A percentile compares a stretch with the other conserved stretches of the same genome.
These are phyloP conservation scores for Epichloe sp. DNA, from an alignment of 2,329 filamentous ascomycete genomes.

Conservation along the genomic window DNA sequence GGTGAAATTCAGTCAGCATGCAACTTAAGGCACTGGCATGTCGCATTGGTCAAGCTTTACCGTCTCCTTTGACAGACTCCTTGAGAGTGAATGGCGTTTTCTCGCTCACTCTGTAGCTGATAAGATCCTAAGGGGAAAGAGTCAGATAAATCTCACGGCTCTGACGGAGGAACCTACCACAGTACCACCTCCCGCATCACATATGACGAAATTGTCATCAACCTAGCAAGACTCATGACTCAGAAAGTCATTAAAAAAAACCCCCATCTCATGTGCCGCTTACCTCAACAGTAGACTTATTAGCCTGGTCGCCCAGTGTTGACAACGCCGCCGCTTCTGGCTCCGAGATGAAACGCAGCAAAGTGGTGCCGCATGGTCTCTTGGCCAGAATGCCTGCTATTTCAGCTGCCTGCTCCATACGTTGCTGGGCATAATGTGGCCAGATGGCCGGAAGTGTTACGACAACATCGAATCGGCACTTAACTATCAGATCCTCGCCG, in stretches of 20 bases:
- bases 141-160: neutral
- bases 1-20: neutral
- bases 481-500: conserved; percentile 11
- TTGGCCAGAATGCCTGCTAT: conserved; percentile 23
- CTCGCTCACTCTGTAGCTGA: conserved; percentile 21
- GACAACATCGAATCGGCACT: conserved; percentile 21
- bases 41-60: conserved; percentile 9
- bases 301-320: conserved; percentile 16
- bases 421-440: conserved; percentile 22
- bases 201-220: conserved; percentile 17
- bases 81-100: conserved; percentile 16
- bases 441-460: conserved; percentile 34
- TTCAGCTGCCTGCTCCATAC: conserved; percentile 23
- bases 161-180: conserved; percentile 14
- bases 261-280: neutral
- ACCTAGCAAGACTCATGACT: neutral
- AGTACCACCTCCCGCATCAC: conserved; percentile 25
- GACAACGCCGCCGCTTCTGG: conserved; percentile 32
- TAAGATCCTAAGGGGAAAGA: conserved; percentile 21
- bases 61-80: conserved; percentile 26
- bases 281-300: conserved; percentile 12
- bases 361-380: conserved; percentile 16
- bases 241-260: neutral
- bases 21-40: rapidly evolving
- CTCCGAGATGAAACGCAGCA: conserved; percentile 25